These are phyloP conservation scores for Persicaria maculosa DNA, from an alignment of 148 eudicot genomes.

Conservation along the genomic window DNA sequence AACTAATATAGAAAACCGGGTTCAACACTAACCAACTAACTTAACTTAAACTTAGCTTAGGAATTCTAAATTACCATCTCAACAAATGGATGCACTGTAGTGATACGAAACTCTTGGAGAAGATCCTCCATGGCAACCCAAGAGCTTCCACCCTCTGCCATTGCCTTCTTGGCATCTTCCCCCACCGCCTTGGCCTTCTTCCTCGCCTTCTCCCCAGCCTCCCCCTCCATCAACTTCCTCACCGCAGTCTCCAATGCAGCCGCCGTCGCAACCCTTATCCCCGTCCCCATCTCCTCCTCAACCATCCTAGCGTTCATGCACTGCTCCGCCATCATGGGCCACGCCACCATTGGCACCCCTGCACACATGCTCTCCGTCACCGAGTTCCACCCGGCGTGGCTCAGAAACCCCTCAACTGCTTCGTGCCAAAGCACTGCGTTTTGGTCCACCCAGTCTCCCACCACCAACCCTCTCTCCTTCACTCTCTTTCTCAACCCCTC, in stretches of 20 bases:
- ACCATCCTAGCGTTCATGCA: slow-evolving; percentile 62
- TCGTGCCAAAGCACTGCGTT: slow-evolving; percentile 36
- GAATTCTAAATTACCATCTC: too few relatives aligned
- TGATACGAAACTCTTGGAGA: slow-evolving; percentile 20
- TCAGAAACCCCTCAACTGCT: slow-evolving; percentile 42
- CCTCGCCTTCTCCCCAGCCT: slow-evolving; percentile 36
- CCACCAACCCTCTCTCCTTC: slow-evolving; percentile 35
- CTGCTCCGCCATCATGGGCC: slow-evolving; percentile 85
- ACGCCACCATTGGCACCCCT: slow-evolving; percentile 53
- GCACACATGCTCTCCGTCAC: slow-evolving; percentile 58
- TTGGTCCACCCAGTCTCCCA: slow-evolving; percentile 68
- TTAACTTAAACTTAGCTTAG: too few relatives aligned
- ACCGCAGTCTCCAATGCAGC: slow-evolving; percentile 36
- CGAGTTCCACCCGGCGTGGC: slow-evolving; percentile 90
- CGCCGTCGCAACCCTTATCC: slow-evolving; percentile 42
- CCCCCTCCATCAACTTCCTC: slow-evolving; percentile 52
- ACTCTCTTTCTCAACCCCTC: slow-evolving; percentile 41
- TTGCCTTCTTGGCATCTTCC: slow-evolving; percentile 30
- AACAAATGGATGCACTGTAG: too few relatives aligned
- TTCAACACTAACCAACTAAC: too few relatives aligned
- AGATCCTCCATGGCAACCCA: slow-evolving; percentile 38
- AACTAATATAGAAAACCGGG: too few relatives aligned
- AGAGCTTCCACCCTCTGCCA: slow-evolving; percentile 54
- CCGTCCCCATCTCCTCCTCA: slow-evolving; percentile 57
- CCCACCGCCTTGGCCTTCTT: slow-evolving; percentile 34